Evolutionary conservation across 352 stramenopile genomes (phyloP).

Genomic region (Globisporangium alternatum): DNA sequence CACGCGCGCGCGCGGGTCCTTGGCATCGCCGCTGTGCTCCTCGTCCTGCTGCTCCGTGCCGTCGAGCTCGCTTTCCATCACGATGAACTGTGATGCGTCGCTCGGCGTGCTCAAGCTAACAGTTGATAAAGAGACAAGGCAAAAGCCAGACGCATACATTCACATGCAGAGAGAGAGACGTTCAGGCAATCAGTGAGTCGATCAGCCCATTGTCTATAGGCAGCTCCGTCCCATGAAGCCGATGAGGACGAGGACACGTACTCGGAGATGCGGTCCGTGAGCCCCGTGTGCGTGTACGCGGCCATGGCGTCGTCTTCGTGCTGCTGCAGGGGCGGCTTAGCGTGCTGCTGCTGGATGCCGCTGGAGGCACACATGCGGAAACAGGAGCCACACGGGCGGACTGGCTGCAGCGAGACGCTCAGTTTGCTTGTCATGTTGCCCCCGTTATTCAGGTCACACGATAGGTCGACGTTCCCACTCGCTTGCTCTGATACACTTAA

Average conservation of each 20-base stretch:
- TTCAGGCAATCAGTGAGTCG: neutral
- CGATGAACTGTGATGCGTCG: constrained; percentile 17
- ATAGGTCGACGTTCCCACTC: neutral
- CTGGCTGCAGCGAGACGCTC: neutral
- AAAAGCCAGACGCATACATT: neutral
- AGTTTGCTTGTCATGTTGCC: neutral
- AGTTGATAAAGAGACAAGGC: neutral
- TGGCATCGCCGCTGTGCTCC: constrained; percentile 1
- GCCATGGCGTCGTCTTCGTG: constrained; percentile 1
- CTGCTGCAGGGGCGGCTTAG: neutral
- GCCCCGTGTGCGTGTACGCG: constrained; percentile 6
- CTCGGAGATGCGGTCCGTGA: constrained; percentile 20
- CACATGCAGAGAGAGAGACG: neutral
- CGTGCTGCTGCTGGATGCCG: neutral
- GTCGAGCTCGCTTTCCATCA: constrained; percentile 17
- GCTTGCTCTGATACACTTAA: neutral
- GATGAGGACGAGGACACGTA: constrained; percentile 7
- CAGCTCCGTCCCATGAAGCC: neutral
- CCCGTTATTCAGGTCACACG: neutral
- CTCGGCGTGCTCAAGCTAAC: constrained; percentile 13
- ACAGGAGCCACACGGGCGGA: neutral
- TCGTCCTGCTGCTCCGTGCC: constrained; percentile 7
- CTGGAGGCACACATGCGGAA: neutral
- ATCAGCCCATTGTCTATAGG: too few relatives aligned
- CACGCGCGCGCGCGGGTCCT: constrained; percentile 16